Evolutionary conservation across 495 filamentous ascomycete genomes (phyloP), one percentile per base, ranked within the genome.

Genomic region (Durotheca rogersii): DNA sequence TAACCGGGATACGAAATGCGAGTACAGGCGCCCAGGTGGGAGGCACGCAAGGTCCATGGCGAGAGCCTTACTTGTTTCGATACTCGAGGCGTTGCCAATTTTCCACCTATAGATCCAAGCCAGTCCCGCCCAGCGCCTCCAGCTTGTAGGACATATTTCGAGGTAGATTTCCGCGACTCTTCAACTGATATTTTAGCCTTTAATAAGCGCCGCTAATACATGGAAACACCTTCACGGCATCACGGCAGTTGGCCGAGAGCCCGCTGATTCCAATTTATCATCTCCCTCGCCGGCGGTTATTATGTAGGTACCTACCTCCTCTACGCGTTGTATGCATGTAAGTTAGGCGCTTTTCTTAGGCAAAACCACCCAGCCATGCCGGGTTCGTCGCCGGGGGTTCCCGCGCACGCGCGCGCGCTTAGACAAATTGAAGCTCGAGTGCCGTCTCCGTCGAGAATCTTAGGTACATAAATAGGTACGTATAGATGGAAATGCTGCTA

Each of bases 391-490:
- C 46, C 44, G 33, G 34, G 34, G 43, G 17, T 32, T 41, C 49
- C 30, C 45, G 39, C 16, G 33, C 32, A 33, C 23, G 35, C 49
- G 20, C 45, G 39, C 16, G 33, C 32, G 38, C 23, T 41, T 41
- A 51, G 35, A 44, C n/a, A n/a, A n/a, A n/a, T n/a, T 19, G 25
- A 21, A 50, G 23, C 4, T 9, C 23, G 15, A 41, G 15, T n/a
- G 43, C 29, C 23, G 32, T 51, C 19, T n/a, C 35, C 35, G 32
- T 49, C 21, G 40, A 39, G 34, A 25, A 50, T n/a, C n/a, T n/a
- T n/a, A n/a, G n/a, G n/a, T n/a, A n/a, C n/a, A n/a, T 51, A 21
- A 18, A 30, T 29, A 21, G 20, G 23, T 27, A 27, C 23, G 9
- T 27, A 27, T 9, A 4, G 23, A n/a, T n/a, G 23, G 9, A 53